Evolutionary conservation across 305 asterid genomes (phyloP).

Genomic region (Fraxinus dipetala): DNA sequence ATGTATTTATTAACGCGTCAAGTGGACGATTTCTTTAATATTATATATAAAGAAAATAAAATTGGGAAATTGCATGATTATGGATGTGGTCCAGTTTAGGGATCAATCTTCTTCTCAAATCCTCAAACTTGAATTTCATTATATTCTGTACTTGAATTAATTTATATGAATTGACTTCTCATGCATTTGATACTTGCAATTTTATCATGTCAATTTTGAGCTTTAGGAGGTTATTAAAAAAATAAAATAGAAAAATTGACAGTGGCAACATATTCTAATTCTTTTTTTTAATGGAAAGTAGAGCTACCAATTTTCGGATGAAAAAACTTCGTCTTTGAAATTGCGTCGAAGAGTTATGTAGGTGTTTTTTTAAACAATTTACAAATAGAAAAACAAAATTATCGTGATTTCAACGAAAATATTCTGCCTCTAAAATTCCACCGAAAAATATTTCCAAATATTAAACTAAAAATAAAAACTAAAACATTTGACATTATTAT

Average conservation of each 20-base stretch:
- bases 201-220: too few relatives aligned
- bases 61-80: slow-evolving; percentile 39
- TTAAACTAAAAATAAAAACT: neutral
- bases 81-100: slow-evolving; percentile 41
- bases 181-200: neutral
- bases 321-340: too few relatives aligned
- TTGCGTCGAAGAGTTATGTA: neutral
- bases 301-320: neutral
- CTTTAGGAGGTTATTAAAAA: too few relatives aligned
- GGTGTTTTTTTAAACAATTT: neutral
- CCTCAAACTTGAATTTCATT: neutral
- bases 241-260: too few relatives aligned
- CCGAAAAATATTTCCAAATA: too few relatives aligned
- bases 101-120: slow-evolving; percentile 19
- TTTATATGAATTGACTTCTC: neutral
- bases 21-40: slow-evolving; percentile 25
- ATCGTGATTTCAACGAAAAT: neutral
- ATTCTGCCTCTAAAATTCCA: too few relatives aligned
- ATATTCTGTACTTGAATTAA: slow-evolving; percentile 17
- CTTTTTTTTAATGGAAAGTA: too few relatives aligned
- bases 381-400: neutral
- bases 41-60: neutral
- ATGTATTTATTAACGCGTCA: slow-evolving; percentile 15
- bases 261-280: too few relatives aligned
- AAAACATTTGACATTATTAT: too few relatives aligned